These are phyloP conservation scores for Luzula sylvatica DNA, from an alignment of 176 grass and related monocot genomes.

Conservation along the genomic window DNA sequence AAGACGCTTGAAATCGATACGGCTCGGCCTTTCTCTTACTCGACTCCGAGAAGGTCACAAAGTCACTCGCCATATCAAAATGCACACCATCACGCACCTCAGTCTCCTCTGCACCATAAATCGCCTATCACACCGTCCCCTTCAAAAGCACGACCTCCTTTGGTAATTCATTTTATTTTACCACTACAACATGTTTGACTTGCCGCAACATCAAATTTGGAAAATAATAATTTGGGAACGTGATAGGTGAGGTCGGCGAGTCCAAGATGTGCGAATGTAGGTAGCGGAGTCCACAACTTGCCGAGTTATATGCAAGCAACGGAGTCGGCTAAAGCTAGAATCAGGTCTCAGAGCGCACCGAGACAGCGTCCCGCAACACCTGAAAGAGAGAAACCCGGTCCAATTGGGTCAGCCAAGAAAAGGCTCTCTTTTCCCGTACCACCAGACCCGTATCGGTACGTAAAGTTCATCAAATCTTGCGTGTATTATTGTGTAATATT, in stretches of 20 bases:
- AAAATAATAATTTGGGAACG: not conserved
- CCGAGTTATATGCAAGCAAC: slow-evolving; percentile 96
- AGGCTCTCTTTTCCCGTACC: slow-evolving; percentile 64
- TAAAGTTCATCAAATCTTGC: not conserved
- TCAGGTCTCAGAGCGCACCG: slow-evolving; percentile 72
- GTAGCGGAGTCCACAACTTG: slow-evolving; percentile 18
- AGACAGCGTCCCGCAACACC: slow-evolving; percentile 60
- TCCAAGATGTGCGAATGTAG: slow-evolving; percentile 33
- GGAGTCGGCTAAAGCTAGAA: slow-evolving; percentile 78
- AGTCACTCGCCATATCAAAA: slow-evolving; percentile 17
- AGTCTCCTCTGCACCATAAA: slow-evolving; percentile 28
- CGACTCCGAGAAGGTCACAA: slow-evolving; percentile 32
- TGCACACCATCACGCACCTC: slow-evolving; percentile 33
- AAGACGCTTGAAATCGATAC: slow-evolving; percentile 93
- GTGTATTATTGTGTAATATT: too few species aligned
- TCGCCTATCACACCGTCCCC: slow-evolving; percentile 67
- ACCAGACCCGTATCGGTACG: slow-evolving; percentile 30
- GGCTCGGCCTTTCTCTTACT: slow-evolving; percentile 60
- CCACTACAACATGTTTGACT: too few species aligned
- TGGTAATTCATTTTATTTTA: not conserved
- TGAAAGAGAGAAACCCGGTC: slow-evolving; percentile 34
- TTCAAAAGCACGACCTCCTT: slow-evolving; percentile 39
- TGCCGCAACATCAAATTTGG: not conserved
- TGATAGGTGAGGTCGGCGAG: slow-evolving; percentile 69
- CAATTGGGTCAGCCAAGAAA: slow-evolving; percentile 45